Evolutionary conservation across 139 green algal species (phyloP), one percentile per base, ranked within the genome.

Genomic region (Chlorella sp.): DNA sequence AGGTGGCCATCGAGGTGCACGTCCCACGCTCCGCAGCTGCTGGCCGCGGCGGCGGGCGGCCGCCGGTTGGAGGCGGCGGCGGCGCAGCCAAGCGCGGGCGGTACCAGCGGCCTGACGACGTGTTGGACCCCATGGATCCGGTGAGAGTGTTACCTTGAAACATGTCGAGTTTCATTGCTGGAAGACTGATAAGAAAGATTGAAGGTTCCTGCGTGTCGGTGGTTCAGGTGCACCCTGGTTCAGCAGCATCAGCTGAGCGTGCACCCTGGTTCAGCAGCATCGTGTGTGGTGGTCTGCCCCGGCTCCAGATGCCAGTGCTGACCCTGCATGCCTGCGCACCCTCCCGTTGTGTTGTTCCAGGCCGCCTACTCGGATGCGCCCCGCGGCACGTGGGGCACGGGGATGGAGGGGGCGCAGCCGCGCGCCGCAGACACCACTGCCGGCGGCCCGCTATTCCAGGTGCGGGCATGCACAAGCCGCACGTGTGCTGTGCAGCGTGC

Each of bases 341-440:
- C 7, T 38, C 56, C 1, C 13, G 36, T 46, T 32, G 32, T 6
- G 40, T 19, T 19, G n/a, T 19, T 84, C n/a, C 92, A 94, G 87
- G 81, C 91, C 5, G 83, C 92, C n/a, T 96, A 96, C 88, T 94
- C 89, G 19, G 93, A 96, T 76, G 92, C 92, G 0, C 93, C 93
- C 8, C 73, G 86, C 48, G 93, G 93, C 28, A 73, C 81, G 24
- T 96, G 93, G 93, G 82, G 64, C 54, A 80, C 73, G 3, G 92
- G 92, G 9, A 76, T 94, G 38, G 88, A 91, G 60, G 93, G 93
- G 1, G 82, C 76, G 9, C 93, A 96, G 89, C 94, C 94, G 14
- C 79, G 84, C 3, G 94, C 94, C 46, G 94, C 94, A 22, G 94
- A 97, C 89, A 95, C 94, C 70, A 97, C 94, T 20, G 93, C 93